Base-by-base conservation (phyloP, 768 basidiomycete genomes). In the Boletus pseudo-olivaceus region DNA sequence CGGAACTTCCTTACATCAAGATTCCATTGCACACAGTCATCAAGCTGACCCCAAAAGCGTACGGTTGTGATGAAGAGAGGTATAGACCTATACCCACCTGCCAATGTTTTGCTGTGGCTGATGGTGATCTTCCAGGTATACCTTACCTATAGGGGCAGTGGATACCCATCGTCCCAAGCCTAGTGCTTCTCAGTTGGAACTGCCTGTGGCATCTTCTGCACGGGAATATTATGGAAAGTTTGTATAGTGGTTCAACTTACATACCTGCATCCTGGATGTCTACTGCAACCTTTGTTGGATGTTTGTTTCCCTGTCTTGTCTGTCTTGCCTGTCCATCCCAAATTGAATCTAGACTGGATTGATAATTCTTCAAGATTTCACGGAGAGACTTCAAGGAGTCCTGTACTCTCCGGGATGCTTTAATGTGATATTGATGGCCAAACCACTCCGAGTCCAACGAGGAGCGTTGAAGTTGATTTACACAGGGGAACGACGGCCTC, bases 31-130 rank as follows among this genome's bases (percentile, higher is more conserved):
- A 99, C 68, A 99, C 96, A 0, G 88, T 99, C 35, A 97, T 99
- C 71, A 98, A 98, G 73, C 80, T 99, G 43, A 98, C 96, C 1
- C 97, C 97, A 10, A 94, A 92, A 67, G 97, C 97, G 1, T 99
- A 98, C 69, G 97, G 97, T 37, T 98, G 96, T 75, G 94, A 98
- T 68, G 97, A 99, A 69, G 94, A 95, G 69, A 80, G 95, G 89
- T 87, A 52, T 44, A 76, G 48, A 53, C 17, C 12, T n/a, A 35
- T 39, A 4, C 20, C 3, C 4, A n/a, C 34, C 1, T 19, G 15
- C 10, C 23, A 0, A 34, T 29, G 0, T 12, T 33, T 20, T 41
- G 1, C 43, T 29, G 14, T 48, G 14, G 26, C 42, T 63, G 7
- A 59, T 27, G 17, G 47, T n/a, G 20, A 33, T 47, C 26, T 39